Evolutionary conservation across 768 basidiomycete genomes (phyloP), one percentile per base, ranked within the genome.

Genomic region (Phaffia australis): DNA sequence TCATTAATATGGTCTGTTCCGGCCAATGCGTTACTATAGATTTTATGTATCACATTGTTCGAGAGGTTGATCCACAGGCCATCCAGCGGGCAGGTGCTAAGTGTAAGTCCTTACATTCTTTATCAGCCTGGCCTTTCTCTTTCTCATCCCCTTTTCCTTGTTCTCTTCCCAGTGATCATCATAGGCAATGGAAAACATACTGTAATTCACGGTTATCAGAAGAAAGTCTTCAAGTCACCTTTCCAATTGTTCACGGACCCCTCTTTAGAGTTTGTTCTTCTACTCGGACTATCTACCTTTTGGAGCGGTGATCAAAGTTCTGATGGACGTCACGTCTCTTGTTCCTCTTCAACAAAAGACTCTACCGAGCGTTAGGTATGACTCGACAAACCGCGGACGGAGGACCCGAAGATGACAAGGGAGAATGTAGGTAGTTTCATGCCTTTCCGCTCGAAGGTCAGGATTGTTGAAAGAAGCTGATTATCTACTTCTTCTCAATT

Each of bases 191-290:
- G 90, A 6, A 82, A 88, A 0, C 82, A 81, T 65, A 83, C 81
- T 35, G 60, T 63, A 25, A 66, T 63, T 35, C 55, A 61, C 49
- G 57, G 27, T 47, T 69, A 57, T 25, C 42, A 71, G 81, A 82
- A 87, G 64, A 74, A 76, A 59, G 85, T 88, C 69, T 87, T 91
- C 75, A 81, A 79, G 29, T 81, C 83, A 63, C 83, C 85, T 0
- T 88, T 87, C 76, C 77, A 81, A 30, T 78, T 94, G 71, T 94
- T 88, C 75, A 86, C 87, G 11, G 89, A 91, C 73, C 88, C 89
- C 1, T 79, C 82, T 0, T 56, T 67, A 23, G 66, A 67, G 60
- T 60, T 27, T 46, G 59, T 60, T 19, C 16, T 25, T 18, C 56
- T 21, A 14, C 25, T 30, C 18, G 16, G 2, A 7, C 23, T 32